Evolutionary conservation across 2,329 filamentous ascomycete species (phyloP).

Genomic region (Sporothrix protearum): DNA sequence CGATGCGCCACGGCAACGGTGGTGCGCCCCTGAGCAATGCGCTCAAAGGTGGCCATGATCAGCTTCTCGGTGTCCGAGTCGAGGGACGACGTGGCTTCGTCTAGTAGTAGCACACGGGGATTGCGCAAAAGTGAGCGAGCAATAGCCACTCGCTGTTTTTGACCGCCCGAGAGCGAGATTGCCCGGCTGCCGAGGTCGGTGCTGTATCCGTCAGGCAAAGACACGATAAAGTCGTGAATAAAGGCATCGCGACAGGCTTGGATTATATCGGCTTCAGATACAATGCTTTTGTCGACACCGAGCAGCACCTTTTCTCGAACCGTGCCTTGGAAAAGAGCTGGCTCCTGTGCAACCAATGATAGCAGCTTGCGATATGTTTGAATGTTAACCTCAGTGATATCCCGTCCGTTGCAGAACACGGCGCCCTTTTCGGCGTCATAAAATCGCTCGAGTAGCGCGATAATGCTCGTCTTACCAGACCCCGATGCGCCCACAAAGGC

Average conservation of each 20-base stretch:
- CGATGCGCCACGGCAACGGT: slow-evolving; percentile 75
- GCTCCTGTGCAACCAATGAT: slow-evolving; percentile 71
- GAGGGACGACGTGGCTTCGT: slow-evolving; percentile 57
- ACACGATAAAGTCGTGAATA: slow-evolving; percentile 67
- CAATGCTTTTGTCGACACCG: slow-evolving; percentile 54
- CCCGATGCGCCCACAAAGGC: slow-evolving; percentile 68
- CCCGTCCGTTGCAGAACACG: slow-evolving; percentile 60
- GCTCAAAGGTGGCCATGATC: slow-evolving; percentile 65
- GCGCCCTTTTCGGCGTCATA: slow-evolving; percentile 64
- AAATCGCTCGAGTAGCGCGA: slow-evolving; percentile 64
- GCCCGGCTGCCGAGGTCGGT: slow-evolving; percentile 66
- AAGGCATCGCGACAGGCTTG: slow-evolving; percentile 59
- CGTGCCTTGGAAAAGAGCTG: slow-evolving; percentile 66
- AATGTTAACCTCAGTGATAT: slow-evolving; percentile 58
- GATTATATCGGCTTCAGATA: slow-evolving; percentile 52
- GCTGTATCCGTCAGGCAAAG: slow-evolving; percentile 63
- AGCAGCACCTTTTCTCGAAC: slow-evolving; percentile 68
- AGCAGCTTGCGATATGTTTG: slow-evolving; percentile 61
- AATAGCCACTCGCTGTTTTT: slow-evolving; percentile 58
- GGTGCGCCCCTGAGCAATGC: slow-evolving; percentile 55
- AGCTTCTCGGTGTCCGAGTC: slow-evolving; percentile 59
- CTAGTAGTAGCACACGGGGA: slow-evolving; percentile 52
- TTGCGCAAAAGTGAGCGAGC: slow-evolving; percentile 53
- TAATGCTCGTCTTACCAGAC: slow-evolving; percentile 66
- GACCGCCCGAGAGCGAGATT: slow-evolving; percentile 73